A percentile compares a stretch with the other conserved stretches of the same genome.
phyloP scores from a whole-genome alignment of 306 rosid species.

The Chamaecrista fasciculata region DNA sequence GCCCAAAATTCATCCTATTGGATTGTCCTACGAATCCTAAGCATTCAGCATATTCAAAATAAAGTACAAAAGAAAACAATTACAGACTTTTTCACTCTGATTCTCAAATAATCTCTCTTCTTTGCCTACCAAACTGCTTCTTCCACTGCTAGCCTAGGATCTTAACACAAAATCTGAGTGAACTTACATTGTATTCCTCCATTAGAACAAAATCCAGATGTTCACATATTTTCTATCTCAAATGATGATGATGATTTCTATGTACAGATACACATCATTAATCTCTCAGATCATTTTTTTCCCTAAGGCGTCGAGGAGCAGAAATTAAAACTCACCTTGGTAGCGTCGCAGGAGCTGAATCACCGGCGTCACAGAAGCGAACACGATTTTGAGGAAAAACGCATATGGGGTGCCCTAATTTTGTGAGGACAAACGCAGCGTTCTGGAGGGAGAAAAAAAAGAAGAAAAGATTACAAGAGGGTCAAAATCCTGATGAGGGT shows the following conservation, averaged over 20 bases:
- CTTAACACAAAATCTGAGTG: background rate
- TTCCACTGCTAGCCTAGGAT: background rate
- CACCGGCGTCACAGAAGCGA: too few relatives aligned
- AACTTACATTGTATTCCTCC: constrained; percentile 26
- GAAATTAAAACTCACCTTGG: too few relatives aligned
- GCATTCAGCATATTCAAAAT: background rate
- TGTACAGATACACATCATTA: constrained; percentile 31
- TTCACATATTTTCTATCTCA: background rate
- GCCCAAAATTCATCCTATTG: background rate
- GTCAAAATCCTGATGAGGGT: too few relatives aligned
- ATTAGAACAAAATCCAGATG: constrained; percentile 16
- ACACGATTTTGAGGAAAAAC: too few relatives aligned
- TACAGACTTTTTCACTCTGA: background rate
- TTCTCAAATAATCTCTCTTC: background rate
- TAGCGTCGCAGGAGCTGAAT: too few relatives aligned
- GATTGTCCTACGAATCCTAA: background rate
- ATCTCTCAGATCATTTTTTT: too few relatives aligned
- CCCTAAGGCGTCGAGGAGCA: too few relatives aligned
- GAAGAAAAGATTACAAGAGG: too few relatives aligned
- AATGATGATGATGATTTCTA: constrained; percentile 19
- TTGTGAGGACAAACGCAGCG: too few relatives aligned
- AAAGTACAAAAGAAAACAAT: background rate
- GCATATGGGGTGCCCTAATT: too few relatives aligned
- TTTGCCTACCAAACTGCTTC: background rate
- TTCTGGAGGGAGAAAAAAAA: too few relatives aligned